A percentile compares a stretch with the other conserved stretches of the same genome.
phyloP scores from a whole-genome alignment of 208 protist species.

The Leishmania arabica region DNA sequence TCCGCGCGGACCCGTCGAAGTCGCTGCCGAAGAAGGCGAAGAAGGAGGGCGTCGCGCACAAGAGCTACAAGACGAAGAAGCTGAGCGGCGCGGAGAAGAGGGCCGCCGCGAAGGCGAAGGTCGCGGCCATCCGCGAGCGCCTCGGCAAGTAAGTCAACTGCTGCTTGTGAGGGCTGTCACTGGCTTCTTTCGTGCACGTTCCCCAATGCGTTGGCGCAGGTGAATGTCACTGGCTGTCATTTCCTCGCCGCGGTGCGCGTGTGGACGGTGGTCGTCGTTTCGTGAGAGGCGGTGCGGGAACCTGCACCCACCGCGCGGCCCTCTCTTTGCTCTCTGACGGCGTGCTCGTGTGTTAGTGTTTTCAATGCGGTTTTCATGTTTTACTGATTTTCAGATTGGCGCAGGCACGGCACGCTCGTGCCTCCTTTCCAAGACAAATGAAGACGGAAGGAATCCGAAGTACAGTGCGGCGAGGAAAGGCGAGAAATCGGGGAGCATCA shows the following conservation, averaged over 20 bases:
- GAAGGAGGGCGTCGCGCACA: conserved; percentile 40
- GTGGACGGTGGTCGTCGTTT: too few relatives aligned
- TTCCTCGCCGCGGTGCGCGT: background rate
- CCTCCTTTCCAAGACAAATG: background rate
- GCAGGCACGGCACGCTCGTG: background rate
- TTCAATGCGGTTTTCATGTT: background rate
- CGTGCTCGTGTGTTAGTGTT: background rate
- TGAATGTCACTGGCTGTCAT: too few relatives aligned
- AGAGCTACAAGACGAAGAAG: conserved; percentile 62
- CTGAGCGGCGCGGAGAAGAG: conserved; percentile 54
- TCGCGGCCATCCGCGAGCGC: conserved; percentile 59
- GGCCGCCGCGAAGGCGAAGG: conserved; percentile 37
- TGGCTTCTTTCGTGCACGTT: too few relatives aligned
- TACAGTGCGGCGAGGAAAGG: background rate
- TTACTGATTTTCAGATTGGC: background rate
- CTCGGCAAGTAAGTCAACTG: conserved; percentile 36
- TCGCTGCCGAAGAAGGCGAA: conserved; percentile 61
- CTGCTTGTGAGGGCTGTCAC: background rate
- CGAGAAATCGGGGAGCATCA: background rate
- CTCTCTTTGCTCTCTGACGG: background rate
- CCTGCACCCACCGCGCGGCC: background rate
- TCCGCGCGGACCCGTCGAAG: conserved; percentile 93
- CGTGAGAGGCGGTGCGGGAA: too few relatives aligned
- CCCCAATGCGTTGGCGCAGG: too few relatives aligned
- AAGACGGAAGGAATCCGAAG: background rate